phyloP scores from a whole-genome alignment of 1,284 basidiomycete genomes.

The Cryptococcus neoformans region DNA sequence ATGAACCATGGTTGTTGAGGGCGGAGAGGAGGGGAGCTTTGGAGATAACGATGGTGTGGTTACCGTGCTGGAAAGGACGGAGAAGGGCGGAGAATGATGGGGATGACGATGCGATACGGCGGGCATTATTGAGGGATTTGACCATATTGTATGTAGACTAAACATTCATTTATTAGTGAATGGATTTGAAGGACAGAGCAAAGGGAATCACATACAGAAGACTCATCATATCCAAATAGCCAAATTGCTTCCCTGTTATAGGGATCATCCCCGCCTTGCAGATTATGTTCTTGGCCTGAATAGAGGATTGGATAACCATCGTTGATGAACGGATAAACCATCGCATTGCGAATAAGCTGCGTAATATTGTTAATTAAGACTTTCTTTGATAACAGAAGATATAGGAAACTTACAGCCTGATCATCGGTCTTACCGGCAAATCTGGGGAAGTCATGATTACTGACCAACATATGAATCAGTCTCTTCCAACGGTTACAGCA shows the following conservation, averaged over 20 bases:
- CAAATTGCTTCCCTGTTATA: conserved; percentile 49
- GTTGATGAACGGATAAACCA: conserved; percentile 50
- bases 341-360: conserved; percentile 51
- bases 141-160: conserved; percentile 54
- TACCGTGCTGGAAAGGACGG: conserved; percentile 44
- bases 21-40: conserved; percentile 66
- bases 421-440: conserved; percentile 40
- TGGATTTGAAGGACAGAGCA: not conserved
- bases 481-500: not conserved
- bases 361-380: not conserved
- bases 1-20: conserved; percentile 61
- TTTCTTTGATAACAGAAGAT: not conserved
- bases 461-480: conserved; percentile 8
- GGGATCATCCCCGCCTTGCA: conserved; percentile 52
- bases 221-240: conserved; percentile 50
- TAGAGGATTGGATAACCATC: conserved; percentile 60
- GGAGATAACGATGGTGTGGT: conserved; percentile 57
- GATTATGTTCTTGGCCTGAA: conserved; percentile 56
- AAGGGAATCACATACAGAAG: conserved; percentile 18
- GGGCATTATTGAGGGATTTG: conserved; percentile 59
- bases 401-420: conserved; percentile 21
- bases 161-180: conserved; percentile 47
- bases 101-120: conserved; percentile 55
- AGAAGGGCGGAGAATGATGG: conserved; percentile 59
- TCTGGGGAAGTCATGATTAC: conserved; percentile 51